Evolutionary conservation across 2,329 filamentous ascomycete genomes (phyloP).

Genomic region (Cercospora berteroae): DNA sequence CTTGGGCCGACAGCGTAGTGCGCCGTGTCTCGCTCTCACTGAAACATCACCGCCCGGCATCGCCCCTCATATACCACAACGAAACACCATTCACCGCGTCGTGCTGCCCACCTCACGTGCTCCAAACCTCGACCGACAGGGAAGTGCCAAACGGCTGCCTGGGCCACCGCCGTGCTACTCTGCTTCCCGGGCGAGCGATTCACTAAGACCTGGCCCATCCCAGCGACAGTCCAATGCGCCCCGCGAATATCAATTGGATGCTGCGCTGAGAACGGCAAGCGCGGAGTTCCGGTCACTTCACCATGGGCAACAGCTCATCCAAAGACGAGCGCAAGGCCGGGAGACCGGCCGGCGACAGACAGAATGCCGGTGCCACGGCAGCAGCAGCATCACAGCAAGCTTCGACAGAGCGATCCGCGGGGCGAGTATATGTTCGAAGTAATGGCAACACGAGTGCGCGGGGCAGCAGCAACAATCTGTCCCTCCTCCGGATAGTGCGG

Average conservation of each 20-base stretch:
- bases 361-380: conserved; percentile 31
- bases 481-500: conserved; percentile 56
- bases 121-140: conserved; percentile 3
- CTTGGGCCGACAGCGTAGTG: neutral
- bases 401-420: conserved; percentile 31
- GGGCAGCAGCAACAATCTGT: conserved; percentile 57
- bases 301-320: conserved; percentile 51
- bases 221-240: conserved; percentile 14
- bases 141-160: conserved; percentile 18
- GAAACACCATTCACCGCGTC: conserved; percentile 9
- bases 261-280: conserved; percentile 12
- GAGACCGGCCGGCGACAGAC: conserved; percentile 37
- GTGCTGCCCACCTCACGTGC: conserved; percentile 13
- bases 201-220: neutral
- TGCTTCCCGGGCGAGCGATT: neutral
- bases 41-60: conserved; percentile 10
- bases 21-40: neutral
- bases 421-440: conserved; percentile 47
- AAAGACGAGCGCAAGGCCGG: conserved; percentile 46
- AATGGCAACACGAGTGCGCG: conserved; percentile 42
- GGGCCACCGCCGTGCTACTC: neutral
- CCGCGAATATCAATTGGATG: conserved; percentile 5
- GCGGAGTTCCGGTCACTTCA: conserved; percentile 8
- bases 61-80: conserved; percentile 6
- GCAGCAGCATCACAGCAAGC: conserved; percentile 26